Evolutionary conservation across 1,284 basidiomycete genomes (phyloP), one percentile per base, ranked within the genome.

Genomic region (Singerocomus inundabilis): DNA sequence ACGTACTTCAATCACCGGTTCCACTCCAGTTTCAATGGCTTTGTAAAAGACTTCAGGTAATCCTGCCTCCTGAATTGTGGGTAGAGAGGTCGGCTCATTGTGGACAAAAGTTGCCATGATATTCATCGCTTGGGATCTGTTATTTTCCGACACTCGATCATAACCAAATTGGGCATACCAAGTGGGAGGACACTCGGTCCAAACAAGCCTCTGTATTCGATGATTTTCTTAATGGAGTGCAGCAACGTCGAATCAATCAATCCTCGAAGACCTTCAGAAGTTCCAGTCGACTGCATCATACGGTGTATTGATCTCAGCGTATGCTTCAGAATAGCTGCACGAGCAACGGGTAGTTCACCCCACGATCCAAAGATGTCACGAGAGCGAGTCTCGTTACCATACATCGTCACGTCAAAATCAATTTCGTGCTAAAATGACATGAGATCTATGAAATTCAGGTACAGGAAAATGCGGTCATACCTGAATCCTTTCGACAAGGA

Each of bases 81-180:
- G 75, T 49, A 99, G 76, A 12, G 93, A 97, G 0, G 96, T 98
- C 10, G 97, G 97, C 71, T 99, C 97, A 62, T 98, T 99, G 76
- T 99, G 96, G 15, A 99, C 88, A 68, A 99, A 98, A 0, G 94
- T 95, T 6, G 96, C 87, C 87, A 98, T 94, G 66, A 98, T 91
- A 70, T 96, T 96, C 76, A 98, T 93, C 2, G 93, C 93, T 91
- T 62, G 16, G 46, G 16, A 21, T 6, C 2, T 24, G 40, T 59
- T 51, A 62, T 25, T 46, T 18, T 47, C n/a, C 30, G 18, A 21
- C 4, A 38, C 16, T 35, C 30, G 5, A 47, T 34, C 6, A 43
- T 21, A 36, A 44, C 15, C 6, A 30, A 47, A 43, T 32, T 32
- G 9, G 46, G 46, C 44, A 44, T 68, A 91, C 91, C 86, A 36